Base-by-base conservation (phyloP, 2,329 filamentous ascomycete species). In the Neurospora sp. region DNA sequence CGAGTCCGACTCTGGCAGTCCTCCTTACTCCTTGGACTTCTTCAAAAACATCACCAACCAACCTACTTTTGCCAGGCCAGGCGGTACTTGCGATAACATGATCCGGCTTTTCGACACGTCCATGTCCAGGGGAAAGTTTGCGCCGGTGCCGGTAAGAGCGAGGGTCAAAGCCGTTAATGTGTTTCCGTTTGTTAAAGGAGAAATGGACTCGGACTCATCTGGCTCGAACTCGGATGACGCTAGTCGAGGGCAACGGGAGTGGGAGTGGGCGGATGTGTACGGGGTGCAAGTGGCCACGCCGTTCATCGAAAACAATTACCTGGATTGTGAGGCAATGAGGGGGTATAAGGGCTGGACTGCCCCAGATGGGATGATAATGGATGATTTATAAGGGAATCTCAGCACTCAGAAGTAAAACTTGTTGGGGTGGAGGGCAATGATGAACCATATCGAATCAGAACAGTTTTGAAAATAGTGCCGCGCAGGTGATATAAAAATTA, bases 1-100 rank as follows among this genome's bases (percentile, higher is more conserved):
- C 4, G 72, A 72, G 33, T 11, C 43, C 4, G 72, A 72, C 36
- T 11, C 43, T 12, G 43, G 43, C n/a, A 52, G 43, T 52, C 76
- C 78, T 52, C 76, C 78, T 0, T 83, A 81, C 70, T 12, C 82
- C 0, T 72, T 85, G 4, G 73, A 74, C 0, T 83, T 85, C 69
- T 83, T 83, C 76, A 73, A 78, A 72, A 86, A 86, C 74, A 78
- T 85, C 66, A 86, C 85, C 3, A 87, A 87, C 74, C 86, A 88
- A 75, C 84, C 85, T 79, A 86, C 83, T 0, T 80, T 86, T 10
- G 86, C 86, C 66, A 78, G 78, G 70, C 10, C n/a, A 12, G 82
- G 85, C 67, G 83, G 80, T 5, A 77, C 77, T 33, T 79, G 82
- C 71, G 76, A 78, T 70, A 78, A 80, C 67, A 78, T 79, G 75